phyloP scores from a whole-genome alignment of 2,329 filamentous ascomycete species.

The Beauveria asiatica region DNA sequence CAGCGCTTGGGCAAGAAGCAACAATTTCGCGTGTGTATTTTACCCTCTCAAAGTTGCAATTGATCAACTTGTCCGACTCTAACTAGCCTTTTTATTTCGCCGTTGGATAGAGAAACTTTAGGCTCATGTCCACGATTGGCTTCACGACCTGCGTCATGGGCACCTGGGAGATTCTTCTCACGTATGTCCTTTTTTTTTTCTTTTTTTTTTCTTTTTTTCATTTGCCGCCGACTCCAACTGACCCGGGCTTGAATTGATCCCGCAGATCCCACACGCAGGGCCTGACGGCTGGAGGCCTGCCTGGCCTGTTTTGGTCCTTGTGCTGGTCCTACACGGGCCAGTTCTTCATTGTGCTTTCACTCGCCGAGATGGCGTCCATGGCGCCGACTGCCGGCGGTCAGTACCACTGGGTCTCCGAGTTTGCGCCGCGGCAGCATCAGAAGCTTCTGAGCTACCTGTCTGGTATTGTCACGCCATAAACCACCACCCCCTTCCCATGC shows the following conservation, averaged over 20 bases:
- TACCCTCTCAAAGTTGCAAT: neutral
- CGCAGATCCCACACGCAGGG: constrained; percentile 13
- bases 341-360: constrained; percentile 9
- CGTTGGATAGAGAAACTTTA: constrained; percentile 1
- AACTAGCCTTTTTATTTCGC: neutral
- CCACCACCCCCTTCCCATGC: neutral
- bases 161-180: constrained; percentile 9
- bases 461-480: neutral
- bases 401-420: constrained; percentile 47
- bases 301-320: constrained; percentile 16
- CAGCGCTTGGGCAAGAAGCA: constrained; percentile 17
- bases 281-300: constrained; percentile 14
- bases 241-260: neutral
- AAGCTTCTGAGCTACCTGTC: constrained; percentile 44
- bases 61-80: neutral
- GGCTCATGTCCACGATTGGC: constrained; percentile 8
- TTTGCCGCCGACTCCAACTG: neutral
- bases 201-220: too few species aligned
- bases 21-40: constrained; percentile 5
- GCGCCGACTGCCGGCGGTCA: constrained; percentile 43
- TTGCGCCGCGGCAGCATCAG: constrained; percentile 38
- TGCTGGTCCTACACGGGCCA: constrained; percentile 12
- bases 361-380: constrained; percentile 30
- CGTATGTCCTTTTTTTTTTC: neutral
- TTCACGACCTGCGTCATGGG: constrained; percentile 11